Conservation (phyloP, 345 rosid genomes). For the Trapa incisa region DNA sequence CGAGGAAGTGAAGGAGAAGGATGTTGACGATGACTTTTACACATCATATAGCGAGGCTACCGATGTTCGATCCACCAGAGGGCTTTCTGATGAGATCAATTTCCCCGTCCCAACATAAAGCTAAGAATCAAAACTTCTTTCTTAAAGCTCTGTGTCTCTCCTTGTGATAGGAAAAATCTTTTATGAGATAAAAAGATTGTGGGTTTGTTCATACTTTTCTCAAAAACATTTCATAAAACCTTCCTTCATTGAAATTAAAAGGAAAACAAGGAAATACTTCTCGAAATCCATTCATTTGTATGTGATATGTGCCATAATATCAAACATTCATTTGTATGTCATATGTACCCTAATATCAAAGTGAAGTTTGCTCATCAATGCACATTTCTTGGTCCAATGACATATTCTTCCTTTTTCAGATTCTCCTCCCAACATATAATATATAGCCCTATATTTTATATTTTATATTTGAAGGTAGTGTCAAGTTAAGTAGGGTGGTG, state of each 20-base stretch:
- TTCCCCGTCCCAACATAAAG: background rate
- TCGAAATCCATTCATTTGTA: no score
- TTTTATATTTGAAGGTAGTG: no score
- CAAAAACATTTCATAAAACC: background rate
- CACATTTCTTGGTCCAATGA: no score
- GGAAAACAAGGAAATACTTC: no score
- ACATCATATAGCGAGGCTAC: conserved; percentile 38
- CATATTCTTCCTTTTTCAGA: no score
- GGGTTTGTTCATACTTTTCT: background rate
- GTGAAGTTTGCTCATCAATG: background rate
- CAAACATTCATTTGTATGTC: background rate
- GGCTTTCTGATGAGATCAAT: conserved; percentile 18
- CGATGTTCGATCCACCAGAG: conserved; percentile 22
- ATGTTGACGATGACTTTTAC: conserved; percentile 34
- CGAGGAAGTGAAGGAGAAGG: conserved; percentile 42
- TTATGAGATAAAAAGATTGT: background rate
- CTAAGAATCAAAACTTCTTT: background rate
- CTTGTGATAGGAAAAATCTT: background rate
- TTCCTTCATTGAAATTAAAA: no score
- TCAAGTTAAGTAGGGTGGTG: no score
- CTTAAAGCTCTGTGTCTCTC: background rate
- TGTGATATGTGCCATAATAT: no score
- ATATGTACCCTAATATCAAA: background rate
- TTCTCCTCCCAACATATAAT: no score
- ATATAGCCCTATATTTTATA: no score